phyloP scores from a whole-genome alignment of 2,329 filamentous ascomycete species.

The Metarhizium sp. region DNA sequence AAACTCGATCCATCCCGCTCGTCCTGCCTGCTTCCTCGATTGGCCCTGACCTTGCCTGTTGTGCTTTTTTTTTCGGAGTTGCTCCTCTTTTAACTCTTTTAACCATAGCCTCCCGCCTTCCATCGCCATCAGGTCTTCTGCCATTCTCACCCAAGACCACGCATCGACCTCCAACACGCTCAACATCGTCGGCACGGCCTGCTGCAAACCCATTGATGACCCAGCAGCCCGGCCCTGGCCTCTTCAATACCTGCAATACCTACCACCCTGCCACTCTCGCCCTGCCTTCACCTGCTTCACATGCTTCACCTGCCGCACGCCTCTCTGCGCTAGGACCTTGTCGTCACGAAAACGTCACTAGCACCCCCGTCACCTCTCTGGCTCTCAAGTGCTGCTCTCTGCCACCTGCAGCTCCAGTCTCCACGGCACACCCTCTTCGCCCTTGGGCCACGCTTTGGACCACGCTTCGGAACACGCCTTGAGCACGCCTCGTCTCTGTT shows the following conservation, averaged over 20 bases:
- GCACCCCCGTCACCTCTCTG: not conserved
- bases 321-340: not conserved
- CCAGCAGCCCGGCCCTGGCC: not conserved
- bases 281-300: not conserved
- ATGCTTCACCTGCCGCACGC: not conserved
- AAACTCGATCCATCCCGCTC: constrained; percentile 17
- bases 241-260: not conserved
- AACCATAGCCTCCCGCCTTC: not conserved
- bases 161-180: not conserved
- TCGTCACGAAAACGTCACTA: constrained; percentile 7
- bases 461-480: too few relatives aligned
- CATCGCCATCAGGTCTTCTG: not conserved
- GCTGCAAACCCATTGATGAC: too few relatives aligned
- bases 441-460: not conserved
- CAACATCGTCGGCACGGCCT: too few relatives aligned
- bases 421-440: not conserved
- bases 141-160: not conserved
- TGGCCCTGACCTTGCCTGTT: not conserved
- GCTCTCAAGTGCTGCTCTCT: not conserved
- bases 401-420: not conserved
- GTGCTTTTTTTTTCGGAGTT: constrained; percentile 1
- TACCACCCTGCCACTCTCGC: not conserved
- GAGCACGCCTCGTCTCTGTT: not conserved
- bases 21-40: not conserved
- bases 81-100: not conserved